Evolutionary conservation across 2,329 filamentous ascomycete genomes (phyloP), one percentile per base, ranked within the genome.

Genomic region (Aureobasidium sp.): DNA sequence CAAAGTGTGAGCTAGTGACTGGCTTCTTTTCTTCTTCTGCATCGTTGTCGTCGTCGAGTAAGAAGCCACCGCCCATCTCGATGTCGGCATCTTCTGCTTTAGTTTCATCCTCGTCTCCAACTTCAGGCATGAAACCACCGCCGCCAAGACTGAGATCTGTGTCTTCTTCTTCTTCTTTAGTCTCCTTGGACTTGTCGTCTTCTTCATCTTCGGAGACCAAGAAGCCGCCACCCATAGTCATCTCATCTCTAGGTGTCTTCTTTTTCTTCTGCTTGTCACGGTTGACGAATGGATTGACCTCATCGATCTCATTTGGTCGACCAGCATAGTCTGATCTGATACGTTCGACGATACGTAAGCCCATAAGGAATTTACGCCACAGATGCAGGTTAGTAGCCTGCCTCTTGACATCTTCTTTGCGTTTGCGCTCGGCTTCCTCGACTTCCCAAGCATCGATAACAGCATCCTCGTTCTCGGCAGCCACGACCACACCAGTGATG

Each of bases 321-420:
- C 85, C 81, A 1, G 88, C 89, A 71, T 95, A 95, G 64, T 96
- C 89, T 60, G 85, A 81, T 44, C 81, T 81, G 44, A 95, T 87
- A 53, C 91, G 82, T 71, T 94, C 82, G 25, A 90, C 81, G 62
- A 97, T 94, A 3, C 91, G 82, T 74, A 97, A 71, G 0, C 92
- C 92, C 79, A 92, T 89, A 14, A 96, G 74, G 67, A 97, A 90
- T 73, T 89, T 95, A 62, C 89, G 84, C 94, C 94, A 99, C 66
- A 85, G 83, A 0, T 82, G 82, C 49, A 97, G 71, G 0, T 89
- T 86, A 13, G 83, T 80, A 64, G 89, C 91, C 57, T 87, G 84
- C 8, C 89, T 82, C 75, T 96, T 97, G 63, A 89, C 87, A 63
- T 94, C 87, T 70, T 96, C 91, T 68, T 91, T 93, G 55, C 87